phyloP scores from a whole-genome alignment of 2,329 filamentous ascomycete species.

The Talaromyces funiculosus region DNA sequence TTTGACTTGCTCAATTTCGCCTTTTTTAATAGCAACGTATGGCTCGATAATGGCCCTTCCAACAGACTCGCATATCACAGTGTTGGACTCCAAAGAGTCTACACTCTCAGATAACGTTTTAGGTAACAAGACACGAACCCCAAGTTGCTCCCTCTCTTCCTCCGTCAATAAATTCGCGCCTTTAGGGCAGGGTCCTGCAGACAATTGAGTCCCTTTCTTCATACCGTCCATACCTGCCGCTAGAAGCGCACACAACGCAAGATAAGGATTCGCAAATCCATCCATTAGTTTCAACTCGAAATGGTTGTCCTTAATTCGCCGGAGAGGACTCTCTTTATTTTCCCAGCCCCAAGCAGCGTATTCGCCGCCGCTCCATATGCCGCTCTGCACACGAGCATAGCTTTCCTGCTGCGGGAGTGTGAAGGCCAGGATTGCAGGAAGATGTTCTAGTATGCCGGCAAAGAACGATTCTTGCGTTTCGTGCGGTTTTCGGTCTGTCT shows the following conservation, averaged over 20 bases:
- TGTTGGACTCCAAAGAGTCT: not conserved
- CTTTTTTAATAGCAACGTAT: slow-evolving; percentile 9
- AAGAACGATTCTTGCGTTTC: slow-evolving; percentile 18
- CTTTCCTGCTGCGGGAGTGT: slow-evolving; percentile 20
- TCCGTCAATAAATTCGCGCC: not conserved
- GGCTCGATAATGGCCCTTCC: not conserved
- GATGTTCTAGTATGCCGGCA: slow-evolving; percentile 21
- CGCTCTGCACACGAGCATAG: slow-evolving; percentile 21
- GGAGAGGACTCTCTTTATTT: slow-evolving; percentile 23
- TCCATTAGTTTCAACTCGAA: slow-evolving; percentile 25
- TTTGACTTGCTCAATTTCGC: slow-evolving; percentile 7
- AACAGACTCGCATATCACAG: not conserved
- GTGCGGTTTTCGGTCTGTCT: not conserved
- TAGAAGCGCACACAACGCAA: slow-evolving; percentile 20
- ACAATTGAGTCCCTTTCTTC: not conserved
- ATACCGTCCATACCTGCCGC: slow-evolving; percentile 20
- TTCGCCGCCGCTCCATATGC: slow-evolving; percentile 24
- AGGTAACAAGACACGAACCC: not conserved
- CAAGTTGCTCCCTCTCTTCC: not conserved
- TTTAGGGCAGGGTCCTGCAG: slow-evolving; percentile 5
- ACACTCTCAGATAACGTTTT: slow-evolving; percentile 6
- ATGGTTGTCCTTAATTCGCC: slow-evolving; percentile 18
- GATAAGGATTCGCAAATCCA: slow-evolving; percentile 25
- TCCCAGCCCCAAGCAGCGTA: slow-evolving; percentile 24
- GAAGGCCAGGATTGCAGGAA: slow-evolving; percentile 22